Evolutionary conservation across 768 basidiomycete species (phyloP).

Genomic region (Crassisporium funariophilum): DNA sequence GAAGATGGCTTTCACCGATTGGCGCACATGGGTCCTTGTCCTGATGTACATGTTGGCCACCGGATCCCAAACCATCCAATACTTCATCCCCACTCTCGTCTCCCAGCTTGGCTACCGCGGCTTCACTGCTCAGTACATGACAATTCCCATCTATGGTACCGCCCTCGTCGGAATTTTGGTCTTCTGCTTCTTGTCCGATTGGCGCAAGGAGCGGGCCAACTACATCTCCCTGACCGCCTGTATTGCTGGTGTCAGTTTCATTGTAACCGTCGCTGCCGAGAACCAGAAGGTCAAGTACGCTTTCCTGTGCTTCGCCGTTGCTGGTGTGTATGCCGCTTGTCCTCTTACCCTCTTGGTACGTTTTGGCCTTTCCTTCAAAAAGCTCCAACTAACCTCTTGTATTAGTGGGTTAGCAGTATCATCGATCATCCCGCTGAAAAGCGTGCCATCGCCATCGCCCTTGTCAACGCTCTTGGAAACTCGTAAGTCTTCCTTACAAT

Average conservation of each 20-base stretch:
- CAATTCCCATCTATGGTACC: slow-evolving; percentile 3
- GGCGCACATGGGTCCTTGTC: slow-evolving; percentile 8
- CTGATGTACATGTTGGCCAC: slow-evolving; percentile 7
- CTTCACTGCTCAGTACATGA: slow-evolving; percentile 5
- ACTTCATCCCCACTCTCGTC: slow-evolving; percentile 3
- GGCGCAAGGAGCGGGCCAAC: slow-evolving; percentile 5
- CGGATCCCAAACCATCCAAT: slow-evolving; percentile 7
- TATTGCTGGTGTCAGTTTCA: background rate
- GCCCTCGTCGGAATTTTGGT: slow-evolving; percentile 1
- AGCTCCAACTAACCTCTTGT: background rate
- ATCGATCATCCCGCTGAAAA: slow-evolving; percentile 6
- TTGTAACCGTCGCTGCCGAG: slow-evolving; percentile 1
- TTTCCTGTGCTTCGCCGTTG: slow-evolving; percentile 5
- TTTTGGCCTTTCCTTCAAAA: background rate
- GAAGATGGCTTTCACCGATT: slow-evolving; percentile 3
- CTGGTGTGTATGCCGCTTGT: slow-evolving; percentile 1
- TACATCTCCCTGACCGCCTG: background rate
- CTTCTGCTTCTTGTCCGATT: slow-evolving; percentile 4
- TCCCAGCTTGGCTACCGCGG: slow-evolving; percentile 1
- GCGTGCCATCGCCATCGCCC: slow-evolving; percentile 4
- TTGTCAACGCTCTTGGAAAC: slow-evolving; percentile 6
- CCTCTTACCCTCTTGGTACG: slow-evolving; percentile 3
- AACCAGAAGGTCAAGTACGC: slow-evolving; percentile 6
- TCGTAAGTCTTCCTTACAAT: background rate
- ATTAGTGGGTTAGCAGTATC: slow-evolving; percentile 3